A percentile compares a stretch with the other conserved stretches of the same genome.
Evolutionary conservation across 805 yeast genomes (phyloP).

Genomic region (Yamadazyma olivae): DNA sequence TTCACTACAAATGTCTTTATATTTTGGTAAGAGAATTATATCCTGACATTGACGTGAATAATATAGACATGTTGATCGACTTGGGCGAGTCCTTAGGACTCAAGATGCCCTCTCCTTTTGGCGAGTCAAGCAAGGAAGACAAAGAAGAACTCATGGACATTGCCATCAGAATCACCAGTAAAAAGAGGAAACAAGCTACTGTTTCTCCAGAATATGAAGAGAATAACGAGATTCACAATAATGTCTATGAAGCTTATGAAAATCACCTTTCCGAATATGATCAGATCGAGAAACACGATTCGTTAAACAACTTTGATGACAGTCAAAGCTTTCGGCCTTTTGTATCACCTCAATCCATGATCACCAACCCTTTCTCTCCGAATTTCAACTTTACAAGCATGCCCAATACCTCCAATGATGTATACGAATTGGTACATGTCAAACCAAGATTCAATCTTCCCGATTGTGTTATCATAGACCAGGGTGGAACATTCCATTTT

Average conservation of each 20-base stretch:
- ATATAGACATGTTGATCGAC: slow-evolving; percentile 33
- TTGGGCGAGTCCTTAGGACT: slow-evolving; percentile 31
- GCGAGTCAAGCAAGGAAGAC: background rate
- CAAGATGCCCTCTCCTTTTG: slow-evolving; percentile 2
- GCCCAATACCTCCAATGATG: background rate
- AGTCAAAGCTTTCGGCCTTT: no score
- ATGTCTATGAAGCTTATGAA: background rate
- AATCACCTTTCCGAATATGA: no score
- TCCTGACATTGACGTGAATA: slow-evolving; percentile 44
- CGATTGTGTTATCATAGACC: slow-evolving; percentile 13
- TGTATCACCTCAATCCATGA: background rate
- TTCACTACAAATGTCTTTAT: slow-evolving; percentile 41
- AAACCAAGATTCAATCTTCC: slow-evolving; percentile 1
- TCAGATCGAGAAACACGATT: no score
- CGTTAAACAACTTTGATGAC: no score
- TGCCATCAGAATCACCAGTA: background rate
- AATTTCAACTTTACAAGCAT: background rate
- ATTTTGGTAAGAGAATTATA: slow-evolving; percentile 37
- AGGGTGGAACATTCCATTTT: slow-evolving; percentile 13
- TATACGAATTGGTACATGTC: no score
- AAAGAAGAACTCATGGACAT: slow-evolving; percentile 1
- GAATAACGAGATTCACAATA: background rate
- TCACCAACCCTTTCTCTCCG: background rate
- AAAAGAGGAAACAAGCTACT: background rate
- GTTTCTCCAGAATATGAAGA: background rate